Evolutionary conservation across 495 filamentous ascomycete genomes (phyloP).

Genomic region (Talaromyces proteolyticus): DNA sequence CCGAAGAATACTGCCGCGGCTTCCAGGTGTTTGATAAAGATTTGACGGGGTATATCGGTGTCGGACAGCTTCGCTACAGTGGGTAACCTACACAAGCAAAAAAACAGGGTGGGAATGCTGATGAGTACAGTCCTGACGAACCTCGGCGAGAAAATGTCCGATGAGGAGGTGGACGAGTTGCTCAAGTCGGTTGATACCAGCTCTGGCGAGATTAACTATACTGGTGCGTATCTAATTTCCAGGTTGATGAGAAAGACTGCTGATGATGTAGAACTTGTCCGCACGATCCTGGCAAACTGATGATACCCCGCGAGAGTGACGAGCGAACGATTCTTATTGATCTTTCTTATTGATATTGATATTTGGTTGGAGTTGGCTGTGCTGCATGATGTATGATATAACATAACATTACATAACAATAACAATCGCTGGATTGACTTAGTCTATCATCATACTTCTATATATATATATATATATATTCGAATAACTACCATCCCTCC

Average conservation of each 20-base stretch:
- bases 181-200: slow-evolving; percentile 94
- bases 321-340: slow-evolving; percentile 10
- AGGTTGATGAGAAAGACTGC: neutral
- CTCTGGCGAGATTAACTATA: slow-evolving; percentile 95
- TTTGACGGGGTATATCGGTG: slow-evolving; percentile 94
- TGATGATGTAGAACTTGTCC: slow-evolving; percentile 67
- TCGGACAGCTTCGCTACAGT: slow-evolving; percentile 92
- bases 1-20: slow-evolving; percentile 94
- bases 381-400: too few species aligned
- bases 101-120: neutral
- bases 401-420: too few species aligned
- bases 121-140: slow-evolving; percentile 71
- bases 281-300: slow-evolving; percentile 90
- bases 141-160: slow-evolving; percentile 96
- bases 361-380: neutral
- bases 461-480: too few species aligned
- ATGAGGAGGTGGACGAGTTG: slow-evolving; percentile 96
- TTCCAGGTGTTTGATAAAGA: slow-evolving; percentile 99
- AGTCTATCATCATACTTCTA: neutral
- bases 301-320: too few species aligned
- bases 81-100: slow-evolving; percentile 13
- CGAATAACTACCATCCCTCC: too few species aligned
- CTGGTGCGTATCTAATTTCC: slow-evolving; percentile 48
- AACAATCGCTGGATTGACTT: neutral
- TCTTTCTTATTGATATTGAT: slow-evolving; percentile 4